Evolutionary conservation across 129 eudicot genomes (phyloP).

Genomic region (Helianthus annuus): HanXRQr2.0-SUNRISE NC_035433.2:35745073-35745572

Average conservation of each 20-base stretch:
- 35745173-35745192: too few relatives aligned
- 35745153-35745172: too few relatives aligned
- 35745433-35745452: neutral
- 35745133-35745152: too few relatives aligned
- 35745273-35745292: neutral
- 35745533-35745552: neutral
- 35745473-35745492: neutral
- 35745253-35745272: neutral
- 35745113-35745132: too few relatives aligned
- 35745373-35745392: neutral
- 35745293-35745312: neutral
- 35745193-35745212: too few relatives aligned
- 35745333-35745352: neutral
- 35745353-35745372: slow-evolving; percentile 12
- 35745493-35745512: slow-evolving; percentile 15
- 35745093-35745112: too few relatives aligned
- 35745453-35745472: neutral
- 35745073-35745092: too few relatives aligned
- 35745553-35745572: too few relatives aligned
- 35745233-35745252: neutral
- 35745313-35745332: neutral
- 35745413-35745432: neutral
- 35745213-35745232: neutral
- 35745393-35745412: neutral
- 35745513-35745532: neutral